phyloP scores from a whole-genome alignment of 2,329 filamentous ascomycete genomes.

The Aspergillus sp. region DNA sequence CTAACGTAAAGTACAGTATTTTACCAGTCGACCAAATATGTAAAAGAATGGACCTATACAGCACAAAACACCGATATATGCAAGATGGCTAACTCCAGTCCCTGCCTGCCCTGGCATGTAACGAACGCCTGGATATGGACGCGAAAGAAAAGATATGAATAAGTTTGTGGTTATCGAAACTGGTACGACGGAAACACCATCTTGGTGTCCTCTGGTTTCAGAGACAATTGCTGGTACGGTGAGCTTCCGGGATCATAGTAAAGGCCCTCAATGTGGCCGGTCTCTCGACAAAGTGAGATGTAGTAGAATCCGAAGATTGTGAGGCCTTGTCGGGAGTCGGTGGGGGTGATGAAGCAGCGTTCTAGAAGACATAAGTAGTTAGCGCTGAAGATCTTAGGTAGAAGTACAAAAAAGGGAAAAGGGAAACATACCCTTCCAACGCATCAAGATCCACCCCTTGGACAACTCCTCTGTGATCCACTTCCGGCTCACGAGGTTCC shows the following conservation, averaged over 20 bases:
- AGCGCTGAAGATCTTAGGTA: conserved; percentile 2
- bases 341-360: conserved; percentile 44
- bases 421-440: conserved; percentile 41
- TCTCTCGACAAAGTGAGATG: conserved; percentile 40
- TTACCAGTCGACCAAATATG: neutral
- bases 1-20: too few relatives aligned
- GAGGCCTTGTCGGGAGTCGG: conserved; percentile 40
- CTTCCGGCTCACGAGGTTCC: conserved; percentile 38
- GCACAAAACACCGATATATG: neutral
- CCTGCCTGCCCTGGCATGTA: neutral
- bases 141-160: neutral
- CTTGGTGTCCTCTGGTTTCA: conserved; percentile 34
- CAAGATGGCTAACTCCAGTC: neutral
- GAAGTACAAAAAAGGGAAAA: neutral
- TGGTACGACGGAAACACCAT: conserved; percentile 38
- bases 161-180: conserved; percentile 27
- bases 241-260: conserved; percentile 46
- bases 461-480: conserved; percentile 38
- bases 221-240: conserved; percentile 42
- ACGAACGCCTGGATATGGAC: neutral
- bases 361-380: conserved; percentile 22
- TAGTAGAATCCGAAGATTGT: conserved; percentile 48
- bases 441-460: conserved; percentile 44
- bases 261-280: conserved; percentile 42
- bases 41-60: neutral